Conservation (phyloP, 2,329 filamentous ascomycete genomes). For the Emydomyces testavorans region DNA sequence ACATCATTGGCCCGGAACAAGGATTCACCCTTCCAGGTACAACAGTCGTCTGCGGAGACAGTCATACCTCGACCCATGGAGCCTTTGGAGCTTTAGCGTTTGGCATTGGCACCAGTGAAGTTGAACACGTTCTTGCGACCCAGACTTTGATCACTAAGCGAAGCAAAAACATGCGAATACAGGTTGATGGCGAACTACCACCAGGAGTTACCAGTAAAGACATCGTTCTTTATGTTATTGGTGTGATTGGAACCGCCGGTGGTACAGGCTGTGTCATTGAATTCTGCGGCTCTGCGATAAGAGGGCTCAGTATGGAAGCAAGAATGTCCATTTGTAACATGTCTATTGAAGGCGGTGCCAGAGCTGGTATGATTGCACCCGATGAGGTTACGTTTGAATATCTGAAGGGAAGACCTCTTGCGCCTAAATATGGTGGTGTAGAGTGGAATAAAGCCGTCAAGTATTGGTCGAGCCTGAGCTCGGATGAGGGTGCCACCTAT, state of each 20-base stretch:
- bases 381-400: constrained; percentile 93
- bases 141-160: constrained; percentile 89
- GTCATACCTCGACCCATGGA: constrained; percentile 94
- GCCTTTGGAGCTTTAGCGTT: constrained; percentile 92
- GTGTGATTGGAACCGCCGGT: constrained; percentile 85
- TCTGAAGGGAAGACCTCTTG: constrained; percentile 79
- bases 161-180: constrained; percentile 97
- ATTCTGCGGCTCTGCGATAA: constrained; percentile 91
- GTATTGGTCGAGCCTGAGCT: constrained; percentile 79
- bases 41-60: constrained; percentile 94
- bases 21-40: constrained; percentile 96
- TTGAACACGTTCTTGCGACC: constrained; percentile 94
- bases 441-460: constrained; percentile 81
- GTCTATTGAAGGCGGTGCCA: constrained; percentile 91
- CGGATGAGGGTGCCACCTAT: constrained; percentile 78
- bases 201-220: constrained; percentile 95
- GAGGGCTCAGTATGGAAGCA: constrained; percentile 82
- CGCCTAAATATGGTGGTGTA: constrained; percentile 68
- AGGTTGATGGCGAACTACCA: constrained; percentile 80
- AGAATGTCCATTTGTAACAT: constrained; percentile 99
- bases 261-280: constrained; percentile 93
- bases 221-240: constrained; percentile 84
- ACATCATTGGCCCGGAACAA: constrained; percentile 96
- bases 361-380: constrained; percentile 93
- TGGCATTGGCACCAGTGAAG: constrained; percentile 95